Percentiles rank a stretch among this genome's conserved stretches.
These are phyloP conservation scores for Calonectria hawksworthii DNA, from an alignment of 2,329 filamentous ascomycete species.

Conservation along the genomic window DNA sequence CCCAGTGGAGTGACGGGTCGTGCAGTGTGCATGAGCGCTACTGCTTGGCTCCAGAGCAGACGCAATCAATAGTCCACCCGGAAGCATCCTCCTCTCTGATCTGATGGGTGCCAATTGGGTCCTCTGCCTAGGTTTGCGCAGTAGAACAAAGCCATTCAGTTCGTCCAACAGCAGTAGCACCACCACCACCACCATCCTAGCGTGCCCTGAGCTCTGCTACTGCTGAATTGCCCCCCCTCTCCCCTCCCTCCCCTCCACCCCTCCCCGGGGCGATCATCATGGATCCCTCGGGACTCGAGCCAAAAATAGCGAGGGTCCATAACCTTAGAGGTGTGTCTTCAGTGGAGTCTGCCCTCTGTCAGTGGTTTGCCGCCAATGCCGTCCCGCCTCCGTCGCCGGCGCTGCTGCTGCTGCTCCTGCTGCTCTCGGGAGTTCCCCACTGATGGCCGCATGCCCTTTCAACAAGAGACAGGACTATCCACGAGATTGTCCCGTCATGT, in stretches of 20 bases:
- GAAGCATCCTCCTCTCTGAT: neutral
- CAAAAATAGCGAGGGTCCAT: conserved; percentile 14
- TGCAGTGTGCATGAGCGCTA: neutral
- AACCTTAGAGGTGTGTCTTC: conserved; percentile 4
- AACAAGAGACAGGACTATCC: conserved; percentile 8
- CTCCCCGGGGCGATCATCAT: conserved; percentile 2
- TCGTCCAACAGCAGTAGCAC: neutral
- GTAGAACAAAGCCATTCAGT: neutral
- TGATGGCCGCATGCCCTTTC: conserved; percentile 7
- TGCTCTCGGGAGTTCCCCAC: neutral
- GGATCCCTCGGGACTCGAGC: conserved; percentile 10
- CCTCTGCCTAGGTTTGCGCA: neutral
- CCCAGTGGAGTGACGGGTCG: neutral
- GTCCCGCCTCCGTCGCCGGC: neutral
- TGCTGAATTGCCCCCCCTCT: neutral
- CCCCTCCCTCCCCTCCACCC: neutral
- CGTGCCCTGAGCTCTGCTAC: neutral
- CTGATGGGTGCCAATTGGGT: neutral
- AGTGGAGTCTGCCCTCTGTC: neutral
- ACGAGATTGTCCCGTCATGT: conserved; percentile 11
- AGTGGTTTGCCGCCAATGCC: conserved; percentile 10
- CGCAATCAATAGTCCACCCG: neutral
- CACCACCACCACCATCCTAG: neutral
- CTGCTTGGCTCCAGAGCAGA: neutral
- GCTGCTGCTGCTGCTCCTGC: neutral